These are phyloP conservation scores for Leccinum imitatum DNA, from an alignment of 768 basidiomycete species.

Conservation along the genomic window DNA sequence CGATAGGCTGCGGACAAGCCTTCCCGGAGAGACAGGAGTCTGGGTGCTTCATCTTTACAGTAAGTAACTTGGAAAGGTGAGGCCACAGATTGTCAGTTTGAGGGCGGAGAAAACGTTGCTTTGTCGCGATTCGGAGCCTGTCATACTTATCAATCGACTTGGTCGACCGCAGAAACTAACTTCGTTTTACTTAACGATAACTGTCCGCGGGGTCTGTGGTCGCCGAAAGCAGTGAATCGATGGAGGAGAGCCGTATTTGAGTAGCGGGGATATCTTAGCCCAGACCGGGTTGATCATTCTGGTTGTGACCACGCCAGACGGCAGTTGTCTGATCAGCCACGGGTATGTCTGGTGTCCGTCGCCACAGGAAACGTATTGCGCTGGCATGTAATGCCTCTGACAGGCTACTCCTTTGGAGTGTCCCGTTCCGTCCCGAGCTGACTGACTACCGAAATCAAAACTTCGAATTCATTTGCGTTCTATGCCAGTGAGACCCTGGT, in stretches of 20 bases:
- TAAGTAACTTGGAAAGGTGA: not conserved
- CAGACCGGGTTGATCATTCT: not conserved
- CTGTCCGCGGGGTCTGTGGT: not conserved
- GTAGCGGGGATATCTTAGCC: not conserved
- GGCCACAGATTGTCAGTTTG: not conserved
- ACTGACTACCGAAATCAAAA: too few species aligned
- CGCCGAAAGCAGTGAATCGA: not conserved
- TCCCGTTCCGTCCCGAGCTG: too few species aligned
- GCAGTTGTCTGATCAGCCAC: not conserved
- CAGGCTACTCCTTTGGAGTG: not conserved
- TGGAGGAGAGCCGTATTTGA: not conserved
- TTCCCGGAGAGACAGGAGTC: not conserved
- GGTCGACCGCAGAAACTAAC: not conserved
- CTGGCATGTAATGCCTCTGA: not conserved
- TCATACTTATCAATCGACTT: not conserved
- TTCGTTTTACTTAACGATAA: not conserved
- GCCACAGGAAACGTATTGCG: not conserved
- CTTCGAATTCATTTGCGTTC: too few species aligned
- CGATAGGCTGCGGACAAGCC: not conserved
- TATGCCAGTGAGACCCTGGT: too few species aligned
- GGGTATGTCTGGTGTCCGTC: not conserved
- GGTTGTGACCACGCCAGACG: not conserved
- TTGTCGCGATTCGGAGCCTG: not conserved
- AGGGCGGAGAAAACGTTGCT: not conserved
- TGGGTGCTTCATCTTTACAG: not conserved